Percentiles rank a stretch among this genome's conserved stretches.
Conservation (phyloP, 1,139 yeast species). For the Nakaseomyces uthaithaninus region DNA sequence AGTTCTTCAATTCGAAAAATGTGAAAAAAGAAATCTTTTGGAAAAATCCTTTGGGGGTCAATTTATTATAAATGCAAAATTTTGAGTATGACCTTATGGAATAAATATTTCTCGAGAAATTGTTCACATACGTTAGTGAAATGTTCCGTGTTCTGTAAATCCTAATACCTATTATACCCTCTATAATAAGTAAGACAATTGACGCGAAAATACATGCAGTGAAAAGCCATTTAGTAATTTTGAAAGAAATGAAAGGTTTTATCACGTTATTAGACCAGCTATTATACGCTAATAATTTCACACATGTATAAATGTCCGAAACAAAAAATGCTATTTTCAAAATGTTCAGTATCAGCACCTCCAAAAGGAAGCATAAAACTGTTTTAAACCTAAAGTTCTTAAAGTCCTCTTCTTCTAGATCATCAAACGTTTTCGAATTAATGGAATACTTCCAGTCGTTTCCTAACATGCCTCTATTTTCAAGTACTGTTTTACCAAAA, state of each 20-base stretch:
- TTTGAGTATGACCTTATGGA: slow-evolving; percentile 52
- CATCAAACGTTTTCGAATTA: slow-evolving; percentile 32
- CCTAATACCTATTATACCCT: slow-evolving; percentile 51
- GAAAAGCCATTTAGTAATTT: slow-evolving; percentile 70
- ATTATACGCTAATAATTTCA: slow-evolving; percentile 65
- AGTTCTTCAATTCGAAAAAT: slow-evolving; percentile 58
- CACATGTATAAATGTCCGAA: slow-evolving; percentile 73
- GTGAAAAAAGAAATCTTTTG: slow-evolving; percentile 65
- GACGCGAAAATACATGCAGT: slow-evolving; percentile 80
- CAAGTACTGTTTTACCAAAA: too few species aligned
- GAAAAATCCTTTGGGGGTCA: slow-evolving; percentile 53
- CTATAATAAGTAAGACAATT: slow-evolving; percentile 49
- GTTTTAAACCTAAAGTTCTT: slow-evolving; percentile 48
- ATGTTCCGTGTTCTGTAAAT: slow-evolving; percentile 56
- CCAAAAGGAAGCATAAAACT: slow-evolving; percentile 44
- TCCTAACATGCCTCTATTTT: too few species aligned
- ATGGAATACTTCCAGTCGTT: slow-evolving; percentile 24
- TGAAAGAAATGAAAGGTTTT: slow-evolving; percentile 50
- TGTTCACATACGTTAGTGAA: slow-evolving; percentile 62
- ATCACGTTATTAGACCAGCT: slow-evolving; percentile 57
- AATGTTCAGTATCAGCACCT: slow-evolving; percentile 42
- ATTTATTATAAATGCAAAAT: slow-evolving; percentile 64
- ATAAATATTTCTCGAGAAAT: slow-evolving; percentile 51
- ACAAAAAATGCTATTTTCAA: slow-evolving; percentile 54
- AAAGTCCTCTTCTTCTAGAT: slow-evolving; percentile 41